Conservation (phyloP, 768 basidiomycete species). For the Panellus pusillus region DNA sequence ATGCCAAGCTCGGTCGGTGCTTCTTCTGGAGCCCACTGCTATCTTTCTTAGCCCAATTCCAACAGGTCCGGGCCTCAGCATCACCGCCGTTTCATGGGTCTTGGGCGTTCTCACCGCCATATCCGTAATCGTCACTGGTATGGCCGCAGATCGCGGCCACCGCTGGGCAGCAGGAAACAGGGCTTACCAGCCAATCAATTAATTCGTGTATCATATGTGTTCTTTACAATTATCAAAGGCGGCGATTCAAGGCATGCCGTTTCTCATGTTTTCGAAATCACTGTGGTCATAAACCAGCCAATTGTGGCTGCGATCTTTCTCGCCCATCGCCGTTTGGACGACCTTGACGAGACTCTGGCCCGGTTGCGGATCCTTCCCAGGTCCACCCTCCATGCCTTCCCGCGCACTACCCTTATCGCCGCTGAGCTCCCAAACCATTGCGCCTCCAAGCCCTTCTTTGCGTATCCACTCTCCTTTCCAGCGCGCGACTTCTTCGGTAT, state of each 20-base stretch:
- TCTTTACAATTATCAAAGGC: background rate
- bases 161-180: conserved; percentile 79
- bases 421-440: conserved; percentile 89
- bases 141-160: conserved; percentile 60
- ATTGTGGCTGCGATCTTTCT: conserved; percentile 67
- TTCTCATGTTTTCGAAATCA: conserved; percentile 77
- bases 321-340: conserved; percentile 79
- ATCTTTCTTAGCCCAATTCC: background rate
- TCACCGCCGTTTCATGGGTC: conserved; percentile 65
- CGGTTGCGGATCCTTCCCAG: conserved; percentile 71
- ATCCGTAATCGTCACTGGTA: conserved; percentile 62
- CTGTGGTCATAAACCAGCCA: conserved; percentile 80
- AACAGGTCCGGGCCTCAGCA: conserved; percentile 62
- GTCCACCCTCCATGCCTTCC: conserved; percentile 72
- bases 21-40: background rate
- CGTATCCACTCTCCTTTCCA: conserved; percentile 84
- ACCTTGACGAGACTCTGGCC: conserved; percentile 70
- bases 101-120: conserved; percentile 49
- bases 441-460: conserved; percentile 76
- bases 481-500: conserved; percentile 63
- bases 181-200: conserved; percentile 50
- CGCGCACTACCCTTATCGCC: conserved; percentile 76
- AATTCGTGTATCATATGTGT: conserved; percentile 9
- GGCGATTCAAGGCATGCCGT: conserved; percentile 54
- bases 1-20: conserved; percentile 59